These are phyloP conservation scores for Benincasa hispida DNA, from an alignment of 306 rosid species.

Conservation along the genomic window DNA sequence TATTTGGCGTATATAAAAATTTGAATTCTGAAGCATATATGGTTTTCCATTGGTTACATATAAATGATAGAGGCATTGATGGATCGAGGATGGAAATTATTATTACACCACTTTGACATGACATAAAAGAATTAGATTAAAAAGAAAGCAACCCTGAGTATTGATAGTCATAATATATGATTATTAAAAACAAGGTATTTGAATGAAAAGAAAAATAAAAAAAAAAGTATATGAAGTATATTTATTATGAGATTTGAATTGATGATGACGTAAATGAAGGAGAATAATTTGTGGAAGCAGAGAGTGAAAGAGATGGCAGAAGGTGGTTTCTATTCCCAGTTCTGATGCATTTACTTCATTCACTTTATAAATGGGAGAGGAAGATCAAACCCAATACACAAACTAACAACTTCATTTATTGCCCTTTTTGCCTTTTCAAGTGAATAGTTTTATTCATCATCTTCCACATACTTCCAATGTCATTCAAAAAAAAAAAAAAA, in stretches of 20 bases:
- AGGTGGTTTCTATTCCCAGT: conserved; percentile 8
- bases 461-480: not conserved
- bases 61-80: not conserved
- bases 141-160: not conserved
- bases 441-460: not conserved
- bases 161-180: not conserved
- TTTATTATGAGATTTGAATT: not conserved
- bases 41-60: not conserved
- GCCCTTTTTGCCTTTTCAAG: not conserved
- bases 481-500: too few species aligned
- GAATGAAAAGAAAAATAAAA: not conserved
- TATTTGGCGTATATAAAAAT: not conserved
- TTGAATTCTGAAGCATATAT: not conserved
- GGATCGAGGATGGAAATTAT: not conserved
- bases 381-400: not conserved
- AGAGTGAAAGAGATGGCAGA: conserved; percentile 5
- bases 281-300: conserved; percentile 9
- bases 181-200: not conserved
- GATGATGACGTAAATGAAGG: conserved; percentile 2
- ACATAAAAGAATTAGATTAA: not conserved
- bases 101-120: not conserved
- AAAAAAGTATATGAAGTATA: not conserved
- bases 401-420: conserved; percentile 2
- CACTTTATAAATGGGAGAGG: not conserved
- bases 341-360: conserved; percentile 2